Evolutionary conservation across 352 stramenopile genomes (phyloP), one percentile per base, ranked within the genome.

Genomic region (Pythium volutum): DNA sequence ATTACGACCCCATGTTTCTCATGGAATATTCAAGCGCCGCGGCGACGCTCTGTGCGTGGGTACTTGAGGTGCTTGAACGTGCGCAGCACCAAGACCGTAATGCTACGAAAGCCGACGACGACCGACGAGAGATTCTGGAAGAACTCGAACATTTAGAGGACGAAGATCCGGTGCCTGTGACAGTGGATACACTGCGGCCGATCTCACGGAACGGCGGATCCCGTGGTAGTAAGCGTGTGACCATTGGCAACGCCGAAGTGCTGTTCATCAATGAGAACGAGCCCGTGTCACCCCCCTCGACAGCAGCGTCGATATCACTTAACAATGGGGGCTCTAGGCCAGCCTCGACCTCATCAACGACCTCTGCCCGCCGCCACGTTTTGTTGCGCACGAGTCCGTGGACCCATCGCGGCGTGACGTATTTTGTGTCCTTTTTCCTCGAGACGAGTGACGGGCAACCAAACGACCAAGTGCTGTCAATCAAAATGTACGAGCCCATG

Each of bases 401-500:
- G 82, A 87, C 68, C 11, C 84, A 87, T 62, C 75, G 71, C 31
- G 69, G 72, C 16, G 74, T 89, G 46, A 83, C 78, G 22, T 91
- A 91, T 54, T 88, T 88, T 51, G 82, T 89, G n/a, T 89, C 79
- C n/a, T 89, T 91, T 54, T 88, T 88, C 57, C 59, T 89, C 16
- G 72, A 83, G 33, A 62, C 55, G 38, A 47, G 43, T 18, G 66
- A 62, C 20, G 47, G 70, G 15, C 62, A 68, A 7, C 55, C 55
- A 20, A 27, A 43, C 36, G 36, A 43, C 36, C 23, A 69, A 16
- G 43, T 57, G 50, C 69, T 89, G n/a, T 80, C 76, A 27, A 77
- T 91, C 69, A 88, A 91, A 59, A 70, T 89, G 50, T 89, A 88
- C 66, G 79, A 91, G 68, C 79, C 79, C 31, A 88, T 89, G 75